Conservation (phyloP, 495 filamentous ascomycete genomes). For the Trichoderma orchidacearum region DNA sequence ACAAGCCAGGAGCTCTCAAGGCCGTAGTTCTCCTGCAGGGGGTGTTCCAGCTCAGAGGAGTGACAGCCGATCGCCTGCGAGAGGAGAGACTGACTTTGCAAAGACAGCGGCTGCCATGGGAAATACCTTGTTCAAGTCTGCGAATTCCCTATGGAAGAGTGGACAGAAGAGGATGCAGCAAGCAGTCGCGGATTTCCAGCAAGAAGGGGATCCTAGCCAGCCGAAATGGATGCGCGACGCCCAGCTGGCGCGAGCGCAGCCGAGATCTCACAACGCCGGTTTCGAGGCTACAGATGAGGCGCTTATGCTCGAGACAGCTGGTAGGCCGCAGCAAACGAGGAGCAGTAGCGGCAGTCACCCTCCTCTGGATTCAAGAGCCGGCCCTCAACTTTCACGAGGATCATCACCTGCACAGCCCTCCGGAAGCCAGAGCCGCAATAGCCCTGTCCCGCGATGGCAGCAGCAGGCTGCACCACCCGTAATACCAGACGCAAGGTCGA, state of each 20-base stretch:
- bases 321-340: conserved; percentile 16
- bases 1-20: conserved; percentile 24
- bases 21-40: not conserved
- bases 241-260: conserved; percentile 18
- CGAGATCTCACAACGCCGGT: not conserved
- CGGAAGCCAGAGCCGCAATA: conserved; percentile 7
- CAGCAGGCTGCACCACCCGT: conserved; percentile 28
- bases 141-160: conserved; percentile 85
- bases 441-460: conserved; percentile 29
- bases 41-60: conserved; percentile 13
- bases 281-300: conserved; percentile 70
- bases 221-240: conserved; percentile 90
- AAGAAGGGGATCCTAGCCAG: conserved; percentile 59
- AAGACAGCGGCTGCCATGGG: conserved; percentile 74
- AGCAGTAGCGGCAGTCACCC: not conserved
- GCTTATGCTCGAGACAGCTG: conserved; percentile 66
- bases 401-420: conserved; percentile 32
- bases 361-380: not conserved
- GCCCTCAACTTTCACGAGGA: conserved; percentile 15
- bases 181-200: conserved; percentile 81
- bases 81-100: conserved; percentile 60
- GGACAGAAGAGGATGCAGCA: conserved; percentile 91
- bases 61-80: conserved; percentile 42
- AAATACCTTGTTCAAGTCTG: conserved; percentile 79
- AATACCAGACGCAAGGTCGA: conserved; percentile 38